Percentiles rank a stretch among this genome's conserved stretches.
Evolutionary conservation across 176 grass and related monocot genomes (phyloP).

Genomic region (Zea mays): DNA sequence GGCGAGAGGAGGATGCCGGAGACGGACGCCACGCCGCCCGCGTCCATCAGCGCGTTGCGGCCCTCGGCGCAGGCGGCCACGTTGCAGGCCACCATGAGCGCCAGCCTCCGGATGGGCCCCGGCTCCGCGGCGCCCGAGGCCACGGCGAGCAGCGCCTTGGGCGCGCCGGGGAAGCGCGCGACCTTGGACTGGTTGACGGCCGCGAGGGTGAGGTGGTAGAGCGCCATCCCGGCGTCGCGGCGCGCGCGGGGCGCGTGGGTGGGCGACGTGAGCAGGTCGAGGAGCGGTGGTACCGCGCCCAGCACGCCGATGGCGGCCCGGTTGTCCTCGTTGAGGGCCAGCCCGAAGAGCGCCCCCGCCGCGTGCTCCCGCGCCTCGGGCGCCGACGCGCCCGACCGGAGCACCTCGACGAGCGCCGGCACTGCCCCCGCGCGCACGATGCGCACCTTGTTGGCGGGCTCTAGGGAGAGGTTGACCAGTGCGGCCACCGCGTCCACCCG

Average conservation of each 20-base stretch:
- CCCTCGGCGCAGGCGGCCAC: slow-evolving; percentile 62
- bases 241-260: slow-evolving; percentile 41
- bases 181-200: slow-evolving; percentile 73
- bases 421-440: slow-evolving; percentile 73
- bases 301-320: slow-evolving; percentile 89
- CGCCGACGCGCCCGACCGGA: slow-evolving; percentile 26
- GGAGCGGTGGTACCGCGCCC: slow-evolving; percentile 64
- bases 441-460: slow-evolving; percentile 63
- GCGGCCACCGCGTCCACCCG: slow-evolving; percentile 55
- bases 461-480: slow-evolving; percentile 80
- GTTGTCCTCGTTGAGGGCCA: slow-evolving; percentile 76
- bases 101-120: slow-evolving; percentile 46
- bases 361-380: slow-evolving; percentile 75
- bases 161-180: slow-evolving; percentile 51
- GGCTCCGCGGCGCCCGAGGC: slow-evolving; percentile 36
- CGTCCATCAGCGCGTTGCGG: slow-evolving; percentile 73
- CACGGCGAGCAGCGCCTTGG: slow-evolving; percentile 51
- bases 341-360: slow-evolving; percentile 73
- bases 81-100: slow-evolving; percentile 86
- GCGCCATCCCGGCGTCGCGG: slow-evolving; percentile 74
- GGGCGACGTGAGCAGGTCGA: slow-evolving; percentile 57
- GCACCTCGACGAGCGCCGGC: slow-evolving; percentile 65
- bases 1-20: slow-evolving; percentile 42
- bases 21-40: slow-evolving; percentile 52
- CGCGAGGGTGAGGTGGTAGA: slow-evolving; percentile 80